Conservation (phyloP, 345 rosid genomes). For the Anacardium occidentale region DNA sequence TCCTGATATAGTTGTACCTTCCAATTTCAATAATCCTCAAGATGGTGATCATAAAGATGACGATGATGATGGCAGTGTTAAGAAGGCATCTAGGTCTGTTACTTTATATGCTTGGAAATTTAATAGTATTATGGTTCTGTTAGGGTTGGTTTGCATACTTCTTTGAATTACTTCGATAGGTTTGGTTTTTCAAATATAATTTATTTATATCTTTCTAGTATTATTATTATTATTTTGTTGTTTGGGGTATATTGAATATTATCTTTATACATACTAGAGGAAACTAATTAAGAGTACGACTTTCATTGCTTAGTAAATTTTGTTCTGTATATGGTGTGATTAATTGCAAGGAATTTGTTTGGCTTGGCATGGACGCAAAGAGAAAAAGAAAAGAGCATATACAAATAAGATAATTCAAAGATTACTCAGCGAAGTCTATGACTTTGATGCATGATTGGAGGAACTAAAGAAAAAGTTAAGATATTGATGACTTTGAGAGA, state of each 20-base stretch:
- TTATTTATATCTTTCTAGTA: background rate
- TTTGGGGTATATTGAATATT: background rate
- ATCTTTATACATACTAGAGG: background rate
- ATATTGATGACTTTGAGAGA: no score
- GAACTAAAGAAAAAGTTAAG: no score
- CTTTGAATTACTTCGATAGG: background rate
- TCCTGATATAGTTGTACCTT: constrained; percentile 73
- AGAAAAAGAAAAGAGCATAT: background rate
- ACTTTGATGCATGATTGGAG: no score
- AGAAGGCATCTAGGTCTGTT: constrained; percentile 29
- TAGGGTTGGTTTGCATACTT: constrained; percentile 29
- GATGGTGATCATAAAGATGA: constrained; percentile 29
- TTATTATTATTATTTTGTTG: background rate
- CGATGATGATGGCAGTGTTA: constrained; percentile 11
- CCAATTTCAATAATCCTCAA: constrained; percentile 64
- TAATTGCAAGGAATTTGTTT: background rate
- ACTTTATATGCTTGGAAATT: constrained; percentile 25
- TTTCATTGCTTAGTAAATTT: no score
- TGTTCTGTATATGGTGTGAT: background rate
- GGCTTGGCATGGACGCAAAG: background rate
- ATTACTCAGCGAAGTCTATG: background rate
- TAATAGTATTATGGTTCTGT: constrained; percentile 27
- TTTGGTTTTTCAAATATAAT: no score
- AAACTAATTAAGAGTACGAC: no score
- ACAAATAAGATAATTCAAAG: background rate